Evolutionary conservation across 768 basidiomycete species (phyloP), one percentile per base, ranked within the genome.

Genomic region (Pleurotus platypus): DNA sequence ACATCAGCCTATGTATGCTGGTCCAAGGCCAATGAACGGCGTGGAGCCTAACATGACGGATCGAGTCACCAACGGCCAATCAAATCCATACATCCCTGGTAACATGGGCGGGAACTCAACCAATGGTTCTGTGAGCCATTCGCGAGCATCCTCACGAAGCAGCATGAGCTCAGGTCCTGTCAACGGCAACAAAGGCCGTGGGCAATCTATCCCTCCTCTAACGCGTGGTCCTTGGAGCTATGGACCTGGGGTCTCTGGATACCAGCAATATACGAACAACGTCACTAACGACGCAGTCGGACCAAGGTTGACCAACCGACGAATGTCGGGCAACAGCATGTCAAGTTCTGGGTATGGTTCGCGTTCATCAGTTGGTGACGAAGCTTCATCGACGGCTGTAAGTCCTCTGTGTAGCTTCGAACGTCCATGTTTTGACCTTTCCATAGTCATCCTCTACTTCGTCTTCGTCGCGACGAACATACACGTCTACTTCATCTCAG

Each of bases 391-490:
- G 24, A 84, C 82, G 50, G 79, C 89, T 56, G 91, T 92, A 69
- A 80, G 90, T 82, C 15, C 9, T 35, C 30, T 35, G 8, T 35
- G 30, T 35, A 35, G 30, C 30, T 35, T 35, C 30, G 2, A 46
- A 45, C 43, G 39, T 47, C 27, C 55, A 4, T 35, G 54, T 18
- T 42, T 15, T 63, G 26, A 48, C 11, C 53, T 57, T 60, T 53
- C 39, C 20, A 51, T 61, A 83, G 89, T 90, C 89, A 27, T 90
- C 90, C 46, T 87, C 87, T 5, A 83, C 84, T 11, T 91, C 92
- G 5, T 91, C 90, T 0, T 90, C 89, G 1, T 92, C 91, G 39
- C 81, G 87, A 39, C 80, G 84, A 60, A 90, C 89, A 5, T 89
- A 81, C 61, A 89, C 88, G 1, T 90, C 90, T 35, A 82, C 81